Base-by-base conservation (phyloP, 176 grass and related monocot species). In the sorghum (Sorghum bicolor) region DNA sequence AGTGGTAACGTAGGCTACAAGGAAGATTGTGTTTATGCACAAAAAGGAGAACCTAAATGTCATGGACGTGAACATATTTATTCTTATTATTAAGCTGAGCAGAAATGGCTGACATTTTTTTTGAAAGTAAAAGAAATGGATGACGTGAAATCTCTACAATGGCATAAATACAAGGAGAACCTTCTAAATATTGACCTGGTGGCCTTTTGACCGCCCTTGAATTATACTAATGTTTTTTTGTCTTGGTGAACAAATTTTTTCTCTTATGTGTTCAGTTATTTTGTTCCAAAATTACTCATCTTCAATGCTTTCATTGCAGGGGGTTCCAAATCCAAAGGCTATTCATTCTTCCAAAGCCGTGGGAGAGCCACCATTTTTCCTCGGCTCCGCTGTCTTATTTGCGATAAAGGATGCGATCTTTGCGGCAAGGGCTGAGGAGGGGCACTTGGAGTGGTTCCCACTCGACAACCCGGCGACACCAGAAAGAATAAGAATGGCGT, bases 271-370 rank as follows among this genome's bases (percentile, higher is more conserved):
- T 24, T 58, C 10, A 26, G 57, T 61, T 61, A 61, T 60, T 55
- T 55, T 55, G n/a, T 24, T 12, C 57, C 10, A 13, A 61, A 61
- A 26, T 61, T n/a, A 26, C 22, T 64, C 36, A 24, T 77, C 3
- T 5, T 52, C 55, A 15, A 26, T 64, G 30, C 16, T 33, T 78
- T 53, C 16, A 16, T 65, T 84, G 76, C 87, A 98, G 96, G 89
- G 91, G 28, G 87, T 83, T 74, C 87, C 79, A 74, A 98, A 98
- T 87, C 87, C 80, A 40, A 98, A 86, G 78, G 89, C 83, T 50
- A 88, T 98, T 48, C 96, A 98, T 81, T 95, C 92, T 63, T 98
- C 96, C 19, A 98, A 98, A 76, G 96, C 96, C 25, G 96, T 93
- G 5, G 96, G 96, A 20, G 96, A 98, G 79, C 96, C 96, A 28